Conservation (phyloP, 108 stramenopile species). For the Parmales sp. region DNA sequence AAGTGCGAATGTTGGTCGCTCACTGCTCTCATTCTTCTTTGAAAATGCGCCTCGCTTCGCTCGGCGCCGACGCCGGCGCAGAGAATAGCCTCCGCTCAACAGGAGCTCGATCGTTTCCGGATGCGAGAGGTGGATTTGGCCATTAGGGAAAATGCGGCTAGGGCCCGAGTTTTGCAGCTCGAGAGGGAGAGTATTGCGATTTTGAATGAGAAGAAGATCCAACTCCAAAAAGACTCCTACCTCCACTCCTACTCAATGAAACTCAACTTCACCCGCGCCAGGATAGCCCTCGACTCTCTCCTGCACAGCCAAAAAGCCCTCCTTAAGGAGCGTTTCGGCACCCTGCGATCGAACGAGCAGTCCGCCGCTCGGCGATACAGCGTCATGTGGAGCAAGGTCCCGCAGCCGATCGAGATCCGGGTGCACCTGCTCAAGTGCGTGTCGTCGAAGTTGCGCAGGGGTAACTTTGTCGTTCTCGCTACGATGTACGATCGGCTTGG, state of each 20-base stretch:
- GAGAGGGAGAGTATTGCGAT: neutral
- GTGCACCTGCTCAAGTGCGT: constrained; percentile 32
- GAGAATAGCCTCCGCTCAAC: neutral
- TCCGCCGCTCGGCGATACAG: neutral
- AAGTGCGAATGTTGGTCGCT: too few relatives aligned
- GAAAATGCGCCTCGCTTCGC: too few relatives aligned
- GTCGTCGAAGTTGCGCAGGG: constrained; percentile 28
- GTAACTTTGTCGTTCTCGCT: constrained; percentile 28
- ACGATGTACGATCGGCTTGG: constrained; percentile 41
- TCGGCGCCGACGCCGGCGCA: too few relatives aligned
- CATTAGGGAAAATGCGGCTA: neutral
- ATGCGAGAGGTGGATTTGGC: neutral
- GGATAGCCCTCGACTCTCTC: neutral
- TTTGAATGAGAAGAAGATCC: neutral
- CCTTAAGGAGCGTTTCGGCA: constrained; percentile 5
- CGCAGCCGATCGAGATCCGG: constrained; percentile 36
- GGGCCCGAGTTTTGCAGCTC: neutral
- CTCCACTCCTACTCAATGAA: neutral
- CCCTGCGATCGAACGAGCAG: neutral
- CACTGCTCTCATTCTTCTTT: too few relatives aligned
- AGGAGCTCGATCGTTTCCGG: neutral
- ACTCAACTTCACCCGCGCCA: neutral
- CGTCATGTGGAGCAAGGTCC: constrained; percentile 28
- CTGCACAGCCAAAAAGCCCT: neutral
- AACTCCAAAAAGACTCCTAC: neutral